Evolutionary conservation across 73 alveolate genomes (phyloP), one percentile per base, ranked within the genome.

Genomic region (Stentor roeselii): DNA sequence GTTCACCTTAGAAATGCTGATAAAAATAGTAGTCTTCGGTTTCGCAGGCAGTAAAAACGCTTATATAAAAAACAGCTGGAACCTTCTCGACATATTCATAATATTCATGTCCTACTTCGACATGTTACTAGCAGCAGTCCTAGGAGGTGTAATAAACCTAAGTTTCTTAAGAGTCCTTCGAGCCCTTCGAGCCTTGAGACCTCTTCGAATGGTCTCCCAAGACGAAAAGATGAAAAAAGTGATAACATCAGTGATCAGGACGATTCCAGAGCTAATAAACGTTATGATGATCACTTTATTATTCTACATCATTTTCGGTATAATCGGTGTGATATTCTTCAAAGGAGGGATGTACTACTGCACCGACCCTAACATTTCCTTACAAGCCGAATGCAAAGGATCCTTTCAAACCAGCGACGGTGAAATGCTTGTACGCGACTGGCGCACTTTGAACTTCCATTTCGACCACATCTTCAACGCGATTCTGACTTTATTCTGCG

Each of bases 51-150:
- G 39, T 3, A 38, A 78, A 40, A 31, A 88, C 3, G 60, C 96
- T 3, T 93, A 93, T 74, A 61, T 93, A 39, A 91, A 94, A 85
- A 95, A 93, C 76, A 88, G 92, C 3, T 93, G 95, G 94, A 93
- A 93, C 76, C 60, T 84, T 42, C 83, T 92, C 2, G 98, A 93
- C 82, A 90, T 92, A 77, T 59, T 87, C 60, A 93, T 92, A 82
- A 94, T 92, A n/a, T 77, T 87, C 42, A 80, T 88, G 76, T 94
- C 94, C 59, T 90, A 90, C 88, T 58, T 90, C 11, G 80, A 91
- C 34, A 59, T 75, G 21, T 76, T 58, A 41, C 59, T 84, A 15
- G 76, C 91, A 30, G 34, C 84, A 60, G 38, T 87, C 59, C 75
- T 42, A 39, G 75, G 84, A 89, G 34, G 83, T 31, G 60, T 90